phyloP scores from a whole-genome alignment of 495 filamentous ascomycete species.

The Podospora bellae-mahoneyi region DNA sequence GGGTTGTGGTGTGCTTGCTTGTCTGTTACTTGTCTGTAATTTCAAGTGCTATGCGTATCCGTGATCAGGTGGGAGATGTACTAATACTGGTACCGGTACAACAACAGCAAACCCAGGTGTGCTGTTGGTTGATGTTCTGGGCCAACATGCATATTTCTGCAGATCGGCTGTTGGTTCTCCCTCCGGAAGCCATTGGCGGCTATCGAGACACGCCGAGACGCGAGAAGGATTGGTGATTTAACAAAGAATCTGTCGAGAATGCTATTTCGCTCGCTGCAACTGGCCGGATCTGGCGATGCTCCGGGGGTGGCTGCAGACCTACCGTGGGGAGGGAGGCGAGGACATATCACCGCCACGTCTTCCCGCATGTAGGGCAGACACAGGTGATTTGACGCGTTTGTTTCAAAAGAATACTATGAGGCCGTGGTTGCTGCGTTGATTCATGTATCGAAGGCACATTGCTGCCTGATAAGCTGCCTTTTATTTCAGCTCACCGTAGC shows the following conservation, averaged over 20 bases:
- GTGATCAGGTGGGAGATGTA: not conserved
- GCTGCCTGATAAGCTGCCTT: not conserved
- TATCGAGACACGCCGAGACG: slow-evolving; percentile 13
- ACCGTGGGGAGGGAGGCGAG: not conserved
- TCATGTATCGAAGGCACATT: not conserved
- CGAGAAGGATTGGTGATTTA: not conserved
- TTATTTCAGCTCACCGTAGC: not conserved
- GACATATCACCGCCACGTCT: not conserved
- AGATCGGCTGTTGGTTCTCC: slow-evolving; percentile 14
- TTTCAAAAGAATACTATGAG: not conserved
- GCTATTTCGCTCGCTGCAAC: not conserved
- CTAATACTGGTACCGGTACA: not conserved
- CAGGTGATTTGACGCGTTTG: not conserved
- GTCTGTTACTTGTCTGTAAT: not conserved
- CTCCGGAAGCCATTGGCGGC: slow-evolving; percentile 12
- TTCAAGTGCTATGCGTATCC: not conserved
- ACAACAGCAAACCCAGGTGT: not conserved
- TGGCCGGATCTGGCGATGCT: not conserved
- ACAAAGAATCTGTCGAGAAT: not conserved
- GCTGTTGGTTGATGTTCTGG: not conserved
- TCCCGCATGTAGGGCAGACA: not conserved
- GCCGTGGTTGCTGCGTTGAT: not conserved
- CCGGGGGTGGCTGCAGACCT: not conserved
- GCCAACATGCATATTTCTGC: slow-evolving; percentile 1
- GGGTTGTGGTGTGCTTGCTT: not conserved